A percentile compares a stretch with the other conserved stretches of the same genome.
phyloP scores from a whole-genome alignment of 768 basidiomycete species.

The Aureoboletus auriporus region DNA sequence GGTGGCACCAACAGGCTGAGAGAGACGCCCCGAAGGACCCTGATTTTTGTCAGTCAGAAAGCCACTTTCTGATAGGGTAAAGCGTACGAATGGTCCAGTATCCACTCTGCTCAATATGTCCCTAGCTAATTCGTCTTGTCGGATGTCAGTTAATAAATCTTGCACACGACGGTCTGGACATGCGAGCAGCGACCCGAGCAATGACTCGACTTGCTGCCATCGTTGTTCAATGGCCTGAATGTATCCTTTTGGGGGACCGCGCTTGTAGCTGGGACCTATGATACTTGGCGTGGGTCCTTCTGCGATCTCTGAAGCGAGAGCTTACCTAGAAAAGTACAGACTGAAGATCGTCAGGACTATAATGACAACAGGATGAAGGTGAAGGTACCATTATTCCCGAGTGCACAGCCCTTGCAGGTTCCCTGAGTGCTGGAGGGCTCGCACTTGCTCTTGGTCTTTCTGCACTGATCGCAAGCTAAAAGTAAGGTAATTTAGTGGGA shows the following conservation, averaged over 20 bases:
- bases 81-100: conserved; percentile 70
- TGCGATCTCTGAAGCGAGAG: background rate
- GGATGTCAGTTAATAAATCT: conserved; percentile 56
- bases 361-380: background rate
- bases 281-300: background rate
- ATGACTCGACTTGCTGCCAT: conserved; percentile 88
- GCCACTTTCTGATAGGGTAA: background rate
- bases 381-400: conserved; percentile 49
- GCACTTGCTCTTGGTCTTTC: conserved; percentile 87
- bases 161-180: conserved; percentile 65
- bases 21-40: conserved; percentile 67
- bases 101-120: conserved; percentile 78
- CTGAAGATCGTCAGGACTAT: conserved; percentile 31
- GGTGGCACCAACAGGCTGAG: conserved; percentile 57
- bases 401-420: conserved; percentile 60
- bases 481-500: conserved; percentile 11
- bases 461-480: conserved; percentile 81
- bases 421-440: conserved; percentile 50
- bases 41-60: conserved; percentile 27
- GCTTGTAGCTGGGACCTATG: conserved; percentile 72
- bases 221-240: conserved; percentile 90
- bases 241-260: conserved; percentile 87
- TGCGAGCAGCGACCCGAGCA: conserved; percentile 78
- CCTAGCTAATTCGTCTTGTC: conserved; percentile 69
- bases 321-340: conserved; percentile 64